These are phyloP conservation scores for Aspergillus cejpii DNA, from an alignment of 2,329 filamentous ascomycete genomes.

Conservation along the genomic window DNA sequence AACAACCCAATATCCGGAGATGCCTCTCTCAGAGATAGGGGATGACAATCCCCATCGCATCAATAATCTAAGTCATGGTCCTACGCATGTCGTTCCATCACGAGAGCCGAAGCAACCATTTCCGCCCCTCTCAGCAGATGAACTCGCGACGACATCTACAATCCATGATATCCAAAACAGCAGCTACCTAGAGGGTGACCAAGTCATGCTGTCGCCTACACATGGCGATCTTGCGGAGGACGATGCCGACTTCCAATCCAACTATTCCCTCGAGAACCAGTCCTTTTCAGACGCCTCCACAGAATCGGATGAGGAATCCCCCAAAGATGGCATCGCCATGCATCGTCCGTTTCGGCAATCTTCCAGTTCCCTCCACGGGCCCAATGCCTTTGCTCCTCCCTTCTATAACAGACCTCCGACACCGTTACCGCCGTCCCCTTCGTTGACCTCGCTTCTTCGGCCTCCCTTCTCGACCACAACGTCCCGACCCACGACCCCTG, in stretches of 20 bases:
- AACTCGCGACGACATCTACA: constrained; percentile 14
- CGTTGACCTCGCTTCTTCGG: constrained; percentile 81
- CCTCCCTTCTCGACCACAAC: constrained; percentile 59
- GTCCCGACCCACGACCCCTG: constrained; percentile 86
- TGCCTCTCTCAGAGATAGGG: constrained; percentile 10
- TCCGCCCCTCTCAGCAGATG: constrained; percentile 26
- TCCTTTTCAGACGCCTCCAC: constrained; percentile 32
- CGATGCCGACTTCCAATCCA: constrained; percentile 42
- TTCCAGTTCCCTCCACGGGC: constrained; percentile 36
- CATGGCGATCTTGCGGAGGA: constrained; percentile 31
- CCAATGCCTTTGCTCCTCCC: constrained; percentile 62
- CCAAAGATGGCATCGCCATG: constrained; percentile 27
- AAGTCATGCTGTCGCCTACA: constrained; percentile 24
- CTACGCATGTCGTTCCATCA: constrained; percentile 5
- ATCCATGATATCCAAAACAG: constrained; percentile 9
- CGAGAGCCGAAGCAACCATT: constrained; percentile 33
- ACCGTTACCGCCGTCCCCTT: constrained; percentile 85
- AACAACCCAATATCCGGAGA: constrained; percentile 1
- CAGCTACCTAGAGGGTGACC: constrained; percentile 22
- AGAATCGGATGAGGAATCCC: constrained; percentile 29
- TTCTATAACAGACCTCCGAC: constrained; percentile 98
- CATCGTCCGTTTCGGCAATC: constrained; percentile 38
- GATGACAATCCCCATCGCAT: constrained; percentile 1
- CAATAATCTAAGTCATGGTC: constrained; percentile 5
- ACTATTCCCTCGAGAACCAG: constrained; percentile 39